Conservation (phyloP, 2,329 filamentous ascomycete species). For the Cercospora beticola region DNA sequence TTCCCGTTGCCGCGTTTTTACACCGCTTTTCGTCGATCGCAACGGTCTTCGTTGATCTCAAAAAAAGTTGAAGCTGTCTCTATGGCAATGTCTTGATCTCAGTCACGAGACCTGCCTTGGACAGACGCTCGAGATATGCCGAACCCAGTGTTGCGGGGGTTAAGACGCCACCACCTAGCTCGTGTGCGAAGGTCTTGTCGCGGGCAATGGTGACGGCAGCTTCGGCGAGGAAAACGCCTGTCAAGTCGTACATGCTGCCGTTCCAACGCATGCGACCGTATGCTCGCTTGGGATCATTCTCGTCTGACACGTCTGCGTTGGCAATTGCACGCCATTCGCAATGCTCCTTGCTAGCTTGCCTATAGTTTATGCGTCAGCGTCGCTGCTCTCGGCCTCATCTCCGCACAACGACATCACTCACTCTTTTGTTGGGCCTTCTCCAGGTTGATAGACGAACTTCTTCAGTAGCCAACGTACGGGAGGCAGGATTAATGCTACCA, state of each 20-base stretch:
- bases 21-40: background rate
- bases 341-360: constrained; percentile 56
- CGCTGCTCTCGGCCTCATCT: background rate
- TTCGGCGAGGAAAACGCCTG: constrained; percentile 62
- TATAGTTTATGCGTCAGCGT: constrained; percentile 40
- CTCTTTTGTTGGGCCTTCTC: constrained; percentile 51
- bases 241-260: constrained; percentile 67
- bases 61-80: background rate
- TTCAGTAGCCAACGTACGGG: constrained; percentile 55
- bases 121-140: constrained; percentile 62
- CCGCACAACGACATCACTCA: constrained; percentile 26
- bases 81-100: constrained; percentile 45
- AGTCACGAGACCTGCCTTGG: constrained; percentile 62
- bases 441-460: constrained; percentile 51
- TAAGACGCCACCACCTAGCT: constrained; percentile 65
- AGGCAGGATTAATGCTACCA: constrained; percentile 51
- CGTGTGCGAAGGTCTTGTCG: constrained; percentile 51
- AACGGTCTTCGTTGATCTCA: background rate
- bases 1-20: constrained; percentile 13
- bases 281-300: constrained; percentile 51
- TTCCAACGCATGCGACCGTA: constrained; percentile 56
- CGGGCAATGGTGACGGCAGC: constrained; percentile 65
- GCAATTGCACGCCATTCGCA: constrained; percentile 65
- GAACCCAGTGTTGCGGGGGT: constrained; percentile 72
- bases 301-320: constrained; percentile 55